Evolutionary conservation across 2,329 filamentous ascomycete genomes (phyloP).

Genomic region (Ceratocystis cubensis): DNA sequence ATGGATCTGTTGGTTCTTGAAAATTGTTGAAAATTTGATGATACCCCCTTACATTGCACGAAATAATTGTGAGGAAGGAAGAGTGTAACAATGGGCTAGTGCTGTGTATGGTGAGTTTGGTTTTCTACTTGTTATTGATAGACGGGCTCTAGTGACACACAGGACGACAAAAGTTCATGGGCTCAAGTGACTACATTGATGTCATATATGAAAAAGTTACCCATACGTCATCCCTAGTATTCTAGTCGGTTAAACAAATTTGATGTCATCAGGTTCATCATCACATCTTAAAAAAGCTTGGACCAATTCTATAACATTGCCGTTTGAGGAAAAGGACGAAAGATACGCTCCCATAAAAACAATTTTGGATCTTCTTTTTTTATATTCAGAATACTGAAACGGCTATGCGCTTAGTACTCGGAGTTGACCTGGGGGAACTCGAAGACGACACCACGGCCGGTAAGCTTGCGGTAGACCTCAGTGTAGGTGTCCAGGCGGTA

Average conservation of each 20-base stretch:
- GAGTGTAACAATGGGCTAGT: background rate
- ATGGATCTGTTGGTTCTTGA: background rate
- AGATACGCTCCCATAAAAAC: constrained; percentile 14
- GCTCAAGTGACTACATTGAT: constrained; percentile 21
- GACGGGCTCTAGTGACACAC: too few species aligned
- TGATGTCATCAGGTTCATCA: constrained; percentile 12
- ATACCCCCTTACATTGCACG: background rate
- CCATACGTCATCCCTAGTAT: constrained; percentile 18
- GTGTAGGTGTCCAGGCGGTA: constrained; percentile 99
- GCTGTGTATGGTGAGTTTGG: too few species aligned
- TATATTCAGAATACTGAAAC: constrained; percentile 17
- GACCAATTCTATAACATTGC: constrained; percentile 14
- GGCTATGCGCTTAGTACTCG: constrained; percentile 57
- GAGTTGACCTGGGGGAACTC: constrained; percentile 84
- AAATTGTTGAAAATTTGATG: constrained; percentile 8
- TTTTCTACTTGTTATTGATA: too few species aligned
- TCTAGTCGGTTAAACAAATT: constrained; percentile 8
- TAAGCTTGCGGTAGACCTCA: constrained; percentile 97
- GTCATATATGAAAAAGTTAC: constrained; percentile 20
- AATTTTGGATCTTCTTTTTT: constrained; percentile 16
- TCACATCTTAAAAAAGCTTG: constrained; percentile 9
- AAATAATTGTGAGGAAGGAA: constrained; percentile 8
- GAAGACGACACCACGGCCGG: constrained; percentile 90
- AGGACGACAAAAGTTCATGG: background rate
- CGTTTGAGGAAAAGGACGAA: constrained; percentile 9